Conservation (phyloP, 2,329 filamentous ascomycete species). For the Neonectria faginata region DNA sequence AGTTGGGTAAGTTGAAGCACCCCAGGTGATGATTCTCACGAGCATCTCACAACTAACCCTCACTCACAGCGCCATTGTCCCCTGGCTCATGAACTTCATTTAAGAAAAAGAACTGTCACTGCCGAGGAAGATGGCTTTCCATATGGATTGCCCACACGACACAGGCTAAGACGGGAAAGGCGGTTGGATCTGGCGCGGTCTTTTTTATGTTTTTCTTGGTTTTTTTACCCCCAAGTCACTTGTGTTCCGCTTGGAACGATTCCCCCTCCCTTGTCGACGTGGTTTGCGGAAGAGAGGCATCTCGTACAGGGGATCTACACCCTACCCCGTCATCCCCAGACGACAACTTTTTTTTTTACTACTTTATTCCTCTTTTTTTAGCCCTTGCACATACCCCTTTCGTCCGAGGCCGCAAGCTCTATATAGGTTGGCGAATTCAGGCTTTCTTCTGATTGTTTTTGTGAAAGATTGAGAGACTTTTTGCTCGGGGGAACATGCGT, state of each 20-base stretch:
- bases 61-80: constrained; percentile 57
- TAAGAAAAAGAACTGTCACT: constrained; percentile 48
- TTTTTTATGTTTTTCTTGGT: constrained; percentile 32
- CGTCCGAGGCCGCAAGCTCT: constrained; percentile 20
- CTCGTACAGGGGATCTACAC: constrained; percentile 17
- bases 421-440: constrained; percentile 29
- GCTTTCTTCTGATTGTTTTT: constrained; percentile 32
- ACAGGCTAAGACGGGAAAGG: constrained; percentile 41
- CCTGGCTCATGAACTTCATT: constrained; percentile 65
- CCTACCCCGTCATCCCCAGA: constrained; percentile 14
- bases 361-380: constrained; percentile 22
- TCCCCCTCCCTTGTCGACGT: constrained; percentile 21
- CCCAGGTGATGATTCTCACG: neutral
- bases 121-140: constrained; percentile 27
- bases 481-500: constrained; percentile 9
- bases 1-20: constrained; percentile 78
- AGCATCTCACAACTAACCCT: constrained; percentile 31
- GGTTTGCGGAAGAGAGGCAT: constrained; percentile 13
- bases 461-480: constrained; percentile 30
- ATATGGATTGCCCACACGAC: constrained; percentile 32
- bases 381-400: constrained; percentile 43
- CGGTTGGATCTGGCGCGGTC: constrained; percentile 46
- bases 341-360: constrained; percentile 18
- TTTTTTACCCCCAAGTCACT: constrained; percentile 28
- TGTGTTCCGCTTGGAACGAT: constrained; percentile 31